These are phyloP conservation scores for Megacollybia marginata DNA, from an alignment of 768 basidiomycete species.

Conservation along the genomic window DNA sequence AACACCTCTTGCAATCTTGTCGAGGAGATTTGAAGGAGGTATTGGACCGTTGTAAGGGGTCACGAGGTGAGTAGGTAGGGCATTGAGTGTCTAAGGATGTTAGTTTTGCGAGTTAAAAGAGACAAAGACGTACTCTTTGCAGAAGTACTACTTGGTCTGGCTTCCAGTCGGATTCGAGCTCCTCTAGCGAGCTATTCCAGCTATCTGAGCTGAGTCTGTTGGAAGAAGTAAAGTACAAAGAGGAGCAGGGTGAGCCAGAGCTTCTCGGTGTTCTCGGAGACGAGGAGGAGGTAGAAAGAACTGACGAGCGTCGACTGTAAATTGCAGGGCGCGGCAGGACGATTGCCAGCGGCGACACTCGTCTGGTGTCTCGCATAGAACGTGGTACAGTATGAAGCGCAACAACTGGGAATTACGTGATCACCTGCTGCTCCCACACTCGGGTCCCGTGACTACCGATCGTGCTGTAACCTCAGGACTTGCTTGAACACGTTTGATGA, in stretches of 20 bases:
- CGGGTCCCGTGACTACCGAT: too few relatives aligned
- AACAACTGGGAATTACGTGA: too few relatives aligned
- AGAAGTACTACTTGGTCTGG: constrained; percentile 65
- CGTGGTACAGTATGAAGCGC: too few relatives aligned
- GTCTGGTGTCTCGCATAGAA: constrained; percentile 39
- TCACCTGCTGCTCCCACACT: too few relatives aligned
- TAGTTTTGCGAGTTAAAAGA: constrained; percentile 4
- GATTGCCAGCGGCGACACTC: constrained; percentile 50
- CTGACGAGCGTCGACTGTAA: constrained; percentile 40
- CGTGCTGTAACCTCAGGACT: too few relatives aligned
- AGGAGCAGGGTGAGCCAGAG: constrained; percentile 45
- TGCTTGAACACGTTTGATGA: too few relatives aligned
- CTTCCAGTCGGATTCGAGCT: constrained; percentile 66
- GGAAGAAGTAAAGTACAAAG: constrained; percentile 41
- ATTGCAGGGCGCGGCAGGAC: constrained; percentile 55
- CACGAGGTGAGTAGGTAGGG: constrained; percentile 74
- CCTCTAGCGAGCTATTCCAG: constrained; percentile 78
- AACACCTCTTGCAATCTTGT: constrained; percentile 79
- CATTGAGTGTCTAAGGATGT: constrained; percentile 62
- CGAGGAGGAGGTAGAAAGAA: constrained; percentile 36
- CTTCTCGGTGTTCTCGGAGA: constrained; percentile 56
- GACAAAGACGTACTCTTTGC: constrained; percentile 43
- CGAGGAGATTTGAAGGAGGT: constrained; percentile 79
- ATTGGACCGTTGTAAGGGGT: constrained; percentile 82
- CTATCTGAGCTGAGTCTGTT: constrained; percentile 75